phyloP scores from a whole-genome alignment of 1,284 basidiomycete genomes.

The Sanghuangporus baumii region DNA sequence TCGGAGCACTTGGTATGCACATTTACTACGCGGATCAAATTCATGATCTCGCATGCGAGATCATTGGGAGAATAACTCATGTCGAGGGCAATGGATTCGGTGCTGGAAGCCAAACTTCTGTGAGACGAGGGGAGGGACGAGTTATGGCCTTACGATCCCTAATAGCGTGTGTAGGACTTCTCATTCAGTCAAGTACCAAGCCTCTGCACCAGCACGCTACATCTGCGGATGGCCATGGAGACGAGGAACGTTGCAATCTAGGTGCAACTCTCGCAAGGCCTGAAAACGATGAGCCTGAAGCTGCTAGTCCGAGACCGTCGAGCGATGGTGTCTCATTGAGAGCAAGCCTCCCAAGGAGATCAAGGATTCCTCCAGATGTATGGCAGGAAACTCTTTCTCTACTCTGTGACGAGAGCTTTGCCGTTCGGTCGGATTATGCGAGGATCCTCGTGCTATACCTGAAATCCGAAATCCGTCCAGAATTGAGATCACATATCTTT shows the following conservation, averaged over 20 bases:
- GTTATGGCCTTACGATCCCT: constrained; percentile 71
- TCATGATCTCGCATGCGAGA: constrained; percentile 85
- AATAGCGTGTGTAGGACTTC: constrained; percentile 63
- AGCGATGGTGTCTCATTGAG: constrained; percentile 18
- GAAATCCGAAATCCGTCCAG: constrained; percentile 59
- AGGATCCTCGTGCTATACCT: constrained; percentile 71
- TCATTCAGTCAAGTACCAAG: constrained; percentile 37
- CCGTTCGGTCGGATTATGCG: constrained; percentile 73
- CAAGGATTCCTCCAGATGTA: constrained; percentile 71
- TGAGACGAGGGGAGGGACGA: constrained; percentile 40
- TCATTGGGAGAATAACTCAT: constrained; percentile 70
- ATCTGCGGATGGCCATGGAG: background rate
- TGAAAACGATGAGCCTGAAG: background rate
- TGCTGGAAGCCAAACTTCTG: constrained; percentile 36
- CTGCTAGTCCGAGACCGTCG: constrained; percentile 3
- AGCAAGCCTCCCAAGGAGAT: constrained; percentile 46
- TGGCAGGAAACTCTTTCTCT: constrained; percentile 88
- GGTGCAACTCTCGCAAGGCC: background rate
- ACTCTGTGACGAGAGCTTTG: constrained; percentile 70
- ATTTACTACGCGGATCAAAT: constrained; percentile 97
- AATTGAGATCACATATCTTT: constrained; percentile 7
- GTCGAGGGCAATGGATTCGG: constrained; percentile 62
- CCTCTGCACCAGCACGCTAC: background rate
- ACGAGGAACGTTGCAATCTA: background rate
- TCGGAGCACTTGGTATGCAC: constrained; percentile 82